Evolutionary conservation across 2,329 filamentous ascomycete species (phyloP), one percentile per base, ranked within the genome.

Genomic region (Venturia oleaginea): DNA sequence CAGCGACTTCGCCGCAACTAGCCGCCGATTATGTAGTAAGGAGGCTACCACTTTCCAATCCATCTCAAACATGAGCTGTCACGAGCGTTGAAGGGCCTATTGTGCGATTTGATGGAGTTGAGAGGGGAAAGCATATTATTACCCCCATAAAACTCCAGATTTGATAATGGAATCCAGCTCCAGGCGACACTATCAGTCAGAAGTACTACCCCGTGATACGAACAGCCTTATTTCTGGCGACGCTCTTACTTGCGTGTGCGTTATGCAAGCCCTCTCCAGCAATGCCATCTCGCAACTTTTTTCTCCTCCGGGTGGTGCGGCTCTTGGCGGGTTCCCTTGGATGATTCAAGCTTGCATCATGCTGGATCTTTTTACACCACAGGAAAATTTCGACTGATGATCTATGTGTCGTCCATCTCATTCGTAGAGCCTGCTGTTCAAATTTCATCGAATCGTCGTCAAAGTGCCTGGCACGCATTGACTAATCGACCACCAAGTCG

Each of bases 341-440:
- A 60, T 60, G 37, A 43, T 43, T 43, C 37, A 60, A 19, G 59
- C 37, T 42, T 60, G 59, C 59, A 60, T 60, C 59, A 60, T 60
- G 59, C 40, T 40, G n/a, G n/a, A 60, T 27, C 15, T 60, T 42
- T 27, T 60, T 60, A 60, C 40, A 60, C 59, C 40, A 60, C 43
- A 43, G 59, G 59, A 43, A 32, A 60, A 40, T 30, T 27, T 38
- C 37, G 15, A 42, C 22, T 43, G n/a, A 60, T 40, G n/a, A n/a
- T 43, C n/a, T 19, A 60, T 60, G 59, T 60, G 37, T 42, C 59
- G 24, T 60, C 11, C 59, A n/a, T 32, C 38, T 60, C 59, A 27
- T 3, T 30, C 15, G 37, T n/a, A 40, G 59, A 43, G 59, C 27
- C 40, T 60, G 37, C 37, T 60, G 34, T 43, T 27, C 40, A 22